Percentiles rank a stretch among this genome's conserved stretches.
These are phyloP conservation scores for Trichophyton simii DNA, from an alignment of 2,329 filamentous ascomycete species.

Conservation along the genomic window DNA sequence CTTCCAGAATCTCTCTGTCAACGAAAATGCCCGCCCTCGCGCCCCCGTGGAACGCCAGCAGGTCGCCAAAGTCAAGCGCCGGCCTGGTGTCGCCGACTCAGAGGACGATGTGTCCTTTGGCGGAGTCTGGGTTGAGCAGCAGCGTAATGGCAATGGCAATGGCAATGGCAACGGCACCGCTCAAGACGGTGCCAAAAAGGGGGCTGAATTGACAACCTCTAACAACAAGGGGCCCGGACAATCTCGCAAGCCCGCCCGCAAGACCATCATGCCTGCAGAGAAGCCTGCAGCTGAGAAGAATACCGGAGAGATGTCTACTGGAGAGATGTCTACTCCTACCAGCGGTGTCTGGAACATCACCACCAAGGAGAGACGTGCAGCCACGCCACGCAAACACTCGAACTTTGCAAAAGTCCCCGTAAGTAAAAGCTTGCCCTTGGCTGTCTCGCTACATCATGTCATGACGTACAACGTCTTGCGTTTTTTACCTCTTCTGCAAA, in stretches of 20 bases:
- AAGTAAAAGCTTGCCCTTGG: background rate
- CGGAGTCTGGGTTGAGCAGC: conserved; percentile 14
- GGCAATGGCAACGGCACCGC: background rate
- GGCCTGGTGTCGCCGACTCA: background rate
- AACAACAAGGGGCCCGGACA: conserved; percentile 15
- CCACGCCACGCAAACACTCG: conserved; percentile 8
- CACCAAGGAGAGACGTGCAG: background rate
- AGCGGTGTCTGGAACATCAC: background rate
- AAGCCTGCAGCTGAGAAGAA: too few species aligned
- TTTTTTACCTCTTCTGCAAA: background rate
- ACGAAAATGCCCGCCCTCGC: background rate
- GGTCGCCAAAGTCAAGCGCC: background rate
- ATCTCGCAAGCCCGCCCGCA: conserved; percentile 6
- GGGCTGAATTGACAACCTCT: conserved; percentile 14
- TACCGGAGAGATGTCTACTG: background rate
- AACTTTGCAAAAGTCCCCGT: conserved; percentile 19
- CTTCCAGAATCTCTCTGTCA: conserved; percentile 5
- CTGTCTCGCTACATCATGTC: too few species aligned
- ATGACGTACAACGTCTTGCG: background rate
- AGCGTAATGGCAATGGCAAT: background rate
- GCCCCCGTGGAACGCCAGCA: background rate
- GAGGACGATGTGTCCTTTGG: conserved; percentile 12
- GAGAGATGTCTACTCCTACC: background rate
- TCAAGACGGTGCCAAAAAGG: background rate
- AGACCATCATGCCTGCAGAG: background rate